Conservation (phyloP, 2,329 filamentous ascomycete genomes). For the Nannizziopsis arthrosporioides region DNA sequence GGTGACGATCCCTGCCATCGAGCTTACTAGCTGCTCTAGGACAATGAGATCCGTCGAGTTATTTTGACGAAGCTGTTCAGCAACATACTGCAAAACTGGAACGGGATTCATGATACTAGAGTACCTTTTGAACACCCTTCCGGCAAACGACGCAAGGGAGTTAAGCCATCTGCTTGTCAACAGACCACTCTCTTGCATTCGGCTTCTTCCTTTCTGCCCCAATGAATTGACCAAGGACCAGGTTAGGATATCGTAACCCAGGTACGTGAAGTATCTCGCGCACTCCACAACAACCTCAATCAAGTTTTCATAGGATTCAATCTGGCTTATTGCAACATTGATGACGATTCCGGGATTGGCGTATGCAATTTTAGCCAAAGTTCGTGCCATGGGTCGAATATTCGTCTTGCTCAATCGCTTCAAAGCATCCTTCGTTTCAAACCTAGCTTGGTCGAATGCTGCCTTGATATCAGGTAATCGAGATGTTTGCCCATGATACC, state of each 20-base stretch:
- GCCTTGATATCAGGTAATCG: constrained; percentile 63
- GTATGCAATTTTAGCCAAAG: constrained; percentile 82
- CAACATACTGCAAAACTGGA: constrained; percentile 81
- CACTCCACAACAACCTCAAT: constrained; percentile 93
- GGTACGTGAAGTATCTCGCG: constrained; percentile 79
- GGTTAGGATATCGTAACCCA: constrained; percentile 85
- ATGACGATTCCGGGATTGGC: constrained; percentile 87
- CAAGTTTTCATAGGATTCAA: constrained; percentile 88
- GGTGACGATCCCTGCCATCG: constrained; percentile 87
- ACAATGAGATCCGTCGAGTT: constrained; percentile 88
- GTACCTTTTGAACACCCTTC: constrained; percentile 79
- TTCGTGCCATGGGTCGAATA: constrained; percentile 70
- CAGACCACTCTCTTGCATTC: constrained; percentile 53
- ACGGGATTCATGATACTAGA: constrained; percentile 62
- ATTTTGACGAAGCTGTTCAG: constrained; percentile 65
- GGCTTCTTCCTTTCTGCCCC: constrained; percentile 45
- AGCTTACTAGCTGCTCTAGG: constrained; percentile 74
- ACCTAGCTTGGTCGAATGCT: constrained; percentile 63
- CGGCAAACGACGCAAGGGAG: constrained; percentile 80
- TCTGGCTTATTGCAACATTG: constrained; percentile 74
- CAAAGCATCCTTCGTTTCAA: constrained; percentile 73
- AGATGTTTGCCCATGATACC: constrained; percentile 71
- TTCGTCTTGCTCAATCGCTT: constrained; percentile 86
- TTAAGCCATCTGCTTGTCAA: constrained; percentile 87
- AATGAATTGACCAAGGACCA: constrained; percentile 77